These are phyloP conservation scores for Oryza nivara DNA, from an alignment of 176 grass and related monocot species.

Conservation along the genomic window DNA sequence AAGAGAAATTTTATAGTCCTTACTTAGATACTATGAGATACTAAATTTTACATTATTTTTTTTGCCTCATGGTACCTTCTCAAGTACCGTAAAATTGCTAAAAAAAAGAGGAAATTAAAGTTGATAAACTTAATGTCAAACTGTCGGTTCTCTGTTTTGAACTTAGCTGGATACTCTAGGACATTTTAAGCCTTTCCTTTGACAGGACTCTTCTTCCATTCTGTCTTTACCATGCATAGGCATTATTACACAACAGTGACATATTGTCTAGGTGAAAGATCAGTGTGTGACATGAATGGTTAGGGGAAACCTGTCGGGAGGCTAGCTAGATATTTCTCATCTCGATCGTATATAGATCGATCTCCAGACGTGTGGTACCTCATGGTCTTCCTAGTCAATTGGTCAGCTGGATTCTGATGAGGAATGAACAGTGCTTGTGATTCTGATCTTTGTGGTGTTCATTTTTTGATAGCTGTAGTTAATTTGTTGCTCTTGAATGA, in stretches of 20 bases:
- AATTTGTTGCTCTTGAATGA: neutral
- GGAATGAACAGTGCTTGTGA: neutral
- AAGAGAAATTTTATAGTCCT: too few species aligned
- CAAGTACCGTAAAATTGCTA: too few species aligned
- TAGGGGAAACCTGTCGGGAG: neutral
- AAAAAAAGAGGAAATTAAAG: neutral
- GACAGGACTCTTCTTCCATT: neutral
- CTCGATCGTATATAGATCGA: neutral
- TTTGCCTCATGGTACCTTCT: too few species aligned
- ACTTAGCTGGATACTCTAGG: neutral
- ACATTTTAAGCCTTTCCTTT: neutral
- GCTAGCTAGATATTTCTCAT: neutral
- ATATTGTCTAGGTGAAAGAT: constrained; percentile 8
- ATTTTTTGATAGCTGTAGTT: neutral
- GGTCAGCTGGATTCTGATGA: neutral
- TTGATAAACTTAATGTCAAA: neutral
- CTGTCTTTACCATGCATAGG: neutral
- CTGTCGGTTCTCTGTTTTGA: neutral
- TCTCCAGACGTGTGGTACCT: neutral
- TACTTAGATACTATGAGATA: too few species aligned
- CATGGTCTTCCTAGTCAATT: neutral
- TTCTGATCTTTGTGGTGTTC: neutral
- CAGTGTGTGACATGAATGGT: neutral
- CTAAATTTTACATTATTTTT: too few species aligned
- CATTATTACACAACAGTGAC: neutral